A percentile compares a stretch with the other conserved stretches of the same genome.
phyloP scores from a whole-genome alignment of 2,329 filamentous ascomycete species.

The Alternaria sp. region DNA sequence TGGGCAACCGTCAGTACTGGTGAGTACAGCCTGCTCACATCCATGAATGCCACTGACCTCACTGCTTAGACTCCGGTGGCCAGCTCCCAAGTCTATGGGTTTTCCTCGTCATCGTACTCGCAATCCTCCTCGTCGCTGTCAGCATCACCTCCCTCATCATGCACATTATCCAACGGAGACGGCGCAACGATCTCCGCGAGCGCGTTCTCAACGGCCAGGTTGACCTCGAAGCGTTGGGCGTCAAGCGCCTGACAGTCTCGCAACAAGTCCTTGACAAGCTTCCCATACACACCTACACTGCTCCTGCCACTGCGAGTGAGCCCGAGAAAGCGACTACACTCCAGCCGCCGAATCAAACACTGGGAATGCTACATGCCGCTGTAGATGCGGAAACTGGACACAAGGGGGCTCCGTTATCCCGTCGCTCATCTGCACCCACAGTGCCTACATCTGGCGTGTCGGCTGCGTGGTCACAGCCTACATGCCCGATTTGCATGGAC shows the following conservation, averaged over 20 bases:
- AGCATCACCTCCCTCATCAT: constrained; percentile 71
- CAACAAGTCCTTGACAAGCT: constrained; percentile 72
- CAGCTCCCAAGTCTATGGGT: constrained; percentile 79
- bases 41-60: constrained; percentile 5
- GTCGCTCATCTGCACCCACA: constrained; percentile 28
- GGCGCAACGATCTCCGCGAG: constrained; percentile 70
- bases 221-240: constrained; percentile 83
- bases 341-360: constrained; percentile 13
- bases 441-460: constrained; percentile 12
- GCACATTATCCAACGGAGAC: constrained; percentile 76
- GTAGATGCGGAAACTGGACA: constrained; percentile 22
- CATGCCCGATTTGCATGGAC: constrained; percentile 89
- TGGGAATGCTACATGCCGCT: constrained; percentile 13
- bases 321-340: constrained; percentile 24
- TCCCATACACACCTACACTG: constrained; percentile 76
- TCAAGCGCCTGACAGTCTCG: constrained; percentile 82
- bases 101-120: constrained; percentile 73
- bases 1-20: constrained; percentile 58
- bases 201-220: constrained; percentile 80
- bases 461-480: constrained; percentile 69
- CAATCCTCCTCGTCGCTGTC: constrained; percentile 72
- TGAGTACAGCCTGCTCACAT: constrained; percentile 23
- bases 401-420: constrained; percentile 18
- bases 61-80: constrained; percentile 55
- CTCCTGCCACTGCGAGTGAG: constrained; percentile 4